A percentile compares a stretch with the other conserved stretches of the same genome.
phyloP scores from a whole-genome alignment of 129 eudicot species.

The Arctium minus region DNA sequence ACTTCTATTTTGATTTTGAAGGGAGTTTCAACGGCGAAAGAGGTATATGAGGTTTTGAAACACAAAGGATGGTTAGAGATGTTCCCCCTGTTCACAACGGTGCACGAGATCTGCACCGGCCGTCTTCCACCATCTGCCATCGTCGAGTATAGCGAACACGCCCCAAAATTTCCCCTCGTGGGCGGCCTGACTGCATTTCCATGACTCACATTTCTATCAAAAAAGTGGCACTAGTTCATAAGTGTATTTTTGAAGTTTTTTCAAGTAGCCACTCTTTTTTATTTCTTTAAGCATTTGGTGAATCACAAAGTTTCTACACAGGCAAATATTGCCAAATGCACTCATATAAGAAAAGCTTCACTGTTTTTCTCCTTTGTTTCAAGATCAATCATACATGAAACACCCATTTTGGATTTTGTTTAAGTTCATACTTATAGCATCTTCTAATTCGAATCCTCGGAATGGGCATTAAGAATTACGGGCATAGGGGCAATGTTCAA shows the following conservation, averaged over 20 bases:
- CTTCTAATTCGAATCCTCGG: background rate
- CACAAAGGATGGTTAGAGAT: slow-evolving; percentile 85
- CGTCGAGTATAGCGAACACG: slow-evolving; percentile 66
- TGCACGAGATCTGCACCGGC: slow-evolving; percentile 87
- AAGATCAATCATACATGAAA: slow-evolving; percentile 27
- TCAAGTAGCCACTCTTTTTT: slow-evolving; percentile 16
- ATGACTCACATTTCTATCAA: slow-evolving; percentile 16
- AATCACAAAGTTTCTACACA: slow-evolving; percentile 23
- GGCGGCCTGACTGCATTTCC: slow-evolving; percentile 41
- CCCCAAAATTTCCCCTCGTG: slow-evolving; percentile 41
- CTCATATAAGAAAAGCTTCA: slow-evolving; percentile 18
- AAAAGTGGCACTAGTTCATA: slow-evolving; percentile 13
- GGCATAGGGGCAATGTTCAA: background rate
- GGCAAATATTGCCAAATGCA: slow-evolving; percentile 27
- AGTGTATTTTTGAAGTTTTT: slow-evolving; percentile 25
- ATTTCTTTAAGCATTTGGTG: slow-evolving; percentile 21
- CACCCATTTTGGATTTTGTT: slow-evolving; percentile 5
- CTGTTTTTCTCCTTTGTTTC: slow-evolving; percentile 14
- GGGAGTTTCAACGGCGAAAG: slow-evolving; percentile 97
- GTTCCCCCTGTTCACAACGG: slow-evolving; percentile 86
- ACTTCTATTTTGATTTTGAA: slow-evolving; percentile 28
- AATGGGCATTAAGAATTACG: background rate
- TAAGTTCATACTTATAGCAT: background rate
- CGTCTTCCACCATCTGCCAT: slow-evolving; percentile 81
- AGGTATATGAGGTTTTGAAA: slow-evolving; percentile 80